Evolutionary conservation across 768 basidiomycete genomes (phyloP), one percentile per base, ranked within the genome.

Genomic region (Porphyrellus cyaneotinctus): DNA sequence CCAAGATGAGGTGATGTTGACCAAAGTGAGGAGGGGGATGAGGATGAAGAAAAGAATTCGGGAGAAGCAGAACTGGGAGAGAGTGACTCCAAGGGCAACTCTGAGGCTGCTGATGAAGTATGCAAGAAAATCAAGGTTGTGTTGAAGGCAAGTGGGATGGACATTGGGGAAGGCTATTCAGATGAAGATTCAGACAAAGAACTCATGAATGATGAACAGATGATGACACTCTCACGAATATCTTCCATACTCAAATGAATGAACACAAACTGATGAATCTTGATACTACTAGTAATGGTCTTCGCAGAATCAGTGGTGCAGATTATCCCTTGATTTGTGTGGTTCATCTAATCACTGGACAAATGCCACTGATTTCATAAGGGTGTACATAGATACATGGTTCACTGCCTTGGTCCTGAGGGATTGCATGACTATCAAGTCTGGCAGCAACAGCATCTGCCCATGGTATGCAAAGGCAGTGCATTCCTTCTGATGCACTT

Each of bases 201-300:
- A 43, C 72, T 85, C 26, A 87, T 95, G 85, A 88, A 97, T 64
- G 95, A 99, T 64, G 95, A 98, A 23, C 91, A 97, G 72, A 99
- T 99, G 95, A 85, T 98, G 78, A 90, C 44, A 88, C 95, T 64
- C 82, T 99, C 8, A 91, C 90, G 5, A 82, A 85, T 47, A 85
- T 93, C 30, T 95, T 99, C 80, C 80, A 80, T 53, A 77, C 84
- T 28, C 81, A 83, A 53, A 73, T 78, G 22, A 75, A 76, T 50
- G 83, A 80, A 49, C 81, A 77, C 66, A 84, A 82, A 63, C 78
- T n/a, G n/a, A n/a, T n/a, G n/a, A n/a, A n/a, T n/a, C n/a, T n/a
- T n/a, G n/a, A n/a, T n/a, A n/a, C n/a, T n/a, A n/a, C n/a, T n/a
- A n/a, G n/a, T n/a, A n/a, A n/a, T n/a, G n/a, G n/a, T n/a, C n/a